These are phyloP conservation scores for Lipomyces starkeyi DNA, from an alignment of 805 yeast species.

Conservation along the genomic window DNA sequence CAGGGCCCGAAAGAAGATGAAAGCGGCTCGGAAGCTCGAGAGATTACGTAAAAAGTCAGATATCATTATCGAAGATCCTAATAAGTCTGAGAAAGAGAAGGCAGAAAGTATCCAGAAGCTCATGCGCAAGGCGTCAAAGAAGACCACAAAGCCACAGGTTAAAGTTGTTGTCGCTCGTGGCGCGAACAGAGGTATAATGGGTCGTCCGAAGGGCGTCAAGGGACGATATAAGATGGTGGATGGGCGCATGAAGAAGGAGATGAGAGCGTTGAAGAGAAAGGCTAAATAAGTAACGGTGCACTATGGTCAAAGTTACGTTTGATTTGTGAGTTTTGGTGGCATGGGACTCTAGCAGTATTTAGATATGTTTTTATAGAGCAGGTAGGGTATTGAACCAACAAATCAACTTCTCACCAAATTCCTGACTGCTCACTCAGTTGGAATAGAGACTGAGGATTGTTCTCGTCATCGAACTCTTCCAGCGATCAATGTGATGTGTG, in stretches of 20 bases:
- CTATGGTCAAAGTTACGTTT: background rate
- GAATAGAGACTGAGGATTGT: too few species aligned
- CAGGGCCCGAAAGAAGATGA: slow-evolving; percentile 92
- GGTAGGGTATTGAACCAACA: too few species aligned
- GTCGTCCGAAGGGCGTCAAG: slow-evolving; percentile 95
- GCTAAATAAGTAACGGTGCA: slow-evolving; percentile 55
- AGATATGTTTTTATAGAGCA: background rate
- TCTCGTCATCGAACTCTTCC: too few species aligned
- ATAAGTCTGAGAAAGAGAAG: slow-evolving; percentile 90
- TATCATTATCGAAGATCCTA: slow-evolving; percentile 82
- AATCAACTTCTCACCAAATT: too few species aligned
- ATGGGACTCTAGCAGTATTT: background rate
- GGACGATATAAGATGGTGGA: slow-evolving; percentile 99
- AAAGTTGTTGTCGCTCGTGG: slow-evolving; percentile 90
- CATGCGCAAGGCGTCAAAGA: slow-evolving; percentile 77
- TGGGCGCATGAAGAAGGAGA: slow-evolving; percentile 96
- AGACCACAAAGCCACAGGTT: slow-evolving; percentile 72
- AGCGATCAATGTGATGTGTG: too few species aligned
- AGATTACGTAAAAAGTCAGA: slow-evolving; percentile 92
- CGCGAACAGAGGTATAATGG: slow-evolving; percentile 79
- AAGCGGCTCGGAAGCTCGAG: slow-evolving; percentile 85
- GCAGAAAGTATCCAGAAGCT: slow-evolving; percentile 89
- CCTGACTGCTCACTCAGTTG: too few species aligned
- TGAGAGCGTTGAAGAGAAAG: slow-evolving; percentile 87
- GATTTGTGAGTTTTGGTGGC: background rate